Evolutionary conservation across 495 filamentous ascomycete genomes (phyloP).

Genomic region (Evansstolkia leycettana): DNA sequence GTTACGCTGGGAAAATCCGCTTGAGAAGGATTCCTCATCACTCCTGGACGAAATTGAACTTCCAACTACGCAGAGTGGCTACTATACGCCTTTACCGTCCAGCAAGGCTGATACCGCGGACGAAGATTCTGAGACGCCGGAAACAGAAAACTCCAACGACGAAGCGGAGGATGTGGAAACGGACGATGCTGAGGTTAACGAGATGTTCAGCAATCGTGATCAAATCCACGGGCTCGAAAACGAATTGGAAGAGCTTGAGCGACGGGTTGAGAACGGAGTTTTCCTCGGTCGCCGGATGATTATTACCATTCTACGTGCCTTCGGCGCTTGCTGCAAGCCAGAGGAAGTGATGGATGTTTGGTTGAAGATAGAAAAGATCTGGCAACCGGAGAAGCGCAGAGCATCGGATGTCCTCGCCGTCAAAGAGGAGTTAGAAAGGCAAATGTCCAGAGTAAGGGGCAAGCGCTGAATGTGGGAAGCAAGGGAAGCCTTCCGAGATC

Average conservation of each 20-base stretch:
- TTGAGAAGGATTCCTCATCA: constrained; percentile 5
- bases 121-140: not conserved
- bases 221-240: constrained; percentile 1
- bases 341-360: constrained; percentile 28
- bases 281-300: constrained; percentile 32
- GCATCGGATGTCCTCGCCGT: constrained; percentile 23
- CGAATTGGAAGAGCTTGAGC: constrained; percentile 8
- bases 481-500: too few relatives aligned
- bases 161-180: constrained; percentile 2
- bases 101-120: not conserved
- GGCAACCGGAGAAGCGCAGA: constrained; percentile 27
- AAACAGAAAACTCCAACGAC: constrained; percentile 1
- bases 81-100: constrained; percentile 22
- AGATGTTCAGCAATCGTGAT: constrained; percentile 5
- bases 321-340: constrained; percentile 26
- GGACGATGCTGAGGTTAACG: constrained; percentile 10
- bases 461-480: too few relatives aligned
- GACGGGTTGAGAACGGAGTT: constrained; percentile 28
- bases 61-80: constrained; percentile 3
- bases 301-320: constrained; percentile 27
- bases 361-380: constrained; percentile 29
- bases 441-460: constrained; percentile 11
- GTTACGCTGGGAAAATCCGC: constrained; percentile 27
- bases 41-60: not conserved
- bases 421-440: constrained; percentile 28